Percentiles rank a stretch among this genome's conserved stretches.
Evolutionary conservation across 2,329 filamentous ascomycete genomes (phyloP).

Genomic region (Penicillium sp.): DNA sequence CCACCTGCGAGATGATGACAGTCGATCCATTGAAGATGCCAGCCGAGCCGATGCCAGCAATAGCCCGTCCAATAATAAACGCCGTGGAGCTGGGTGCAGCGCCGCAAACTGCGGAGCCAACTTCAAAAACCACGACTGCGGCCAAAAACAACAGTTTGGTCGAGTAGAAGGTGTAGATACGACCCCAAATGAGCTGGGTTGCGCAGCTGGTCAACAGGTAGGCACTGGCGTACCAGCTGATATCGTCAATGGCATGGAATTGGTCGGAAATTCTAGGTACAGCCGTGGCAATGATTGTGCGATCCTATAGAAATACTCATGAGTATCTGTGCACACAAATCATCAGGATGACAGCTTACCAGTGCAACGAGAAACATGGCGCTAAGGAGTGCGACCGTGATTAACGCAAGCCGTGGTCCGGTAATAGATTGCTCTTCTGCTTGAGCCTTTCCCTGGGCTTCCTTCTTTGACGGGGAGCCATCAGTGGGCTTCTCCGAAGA

Average conservation of each 20-base stretch:
- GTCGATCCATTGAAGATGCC: slow-evolving; percentile 35
- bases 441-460: no score
- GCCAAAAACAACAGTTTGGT: slow-evolving; percentile 37
- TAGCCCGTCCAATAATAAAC: slow-evolving; percentile 38
- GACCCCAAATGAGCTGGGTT: slow-evolving; percentile 35
- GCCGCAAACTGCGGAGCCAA: slow-evolving; percentile 40
- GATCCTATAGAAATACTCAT: slow-evolving; percentile 4
- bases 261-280: slow-evolving; percentile 12
- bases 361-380: slow-evolving; percentile 17
- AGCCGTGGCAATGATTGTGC: slow-evolving; percentile 17
- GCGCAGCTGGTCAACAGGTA: slow-evolving; percentile 15
- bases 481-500: no score
- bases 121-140: slow-evolving; percentile 38
- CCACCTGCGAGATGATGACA: slow-evolving; percentile 29
- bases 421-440: no score
- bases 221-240: slow-evolving; percentile 17
- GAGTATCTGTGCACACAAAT: neutral
- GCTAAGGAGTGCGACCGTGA: slow-evolving; percentile 1
- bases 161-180: slow-evolving; percentile 37
- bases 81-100: slow-evolving; percentile 33
- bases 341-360: neutral
- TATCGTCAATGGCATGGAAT: slow-evolving; percentile 14
- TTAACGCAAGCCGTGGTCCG: neutral
- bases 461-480: no score
- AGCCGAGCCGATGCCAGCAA: slow-evolving; percentile 37